Conservation (phyloP, 306 rosid species). For the Lablab purpureus region DNA sequence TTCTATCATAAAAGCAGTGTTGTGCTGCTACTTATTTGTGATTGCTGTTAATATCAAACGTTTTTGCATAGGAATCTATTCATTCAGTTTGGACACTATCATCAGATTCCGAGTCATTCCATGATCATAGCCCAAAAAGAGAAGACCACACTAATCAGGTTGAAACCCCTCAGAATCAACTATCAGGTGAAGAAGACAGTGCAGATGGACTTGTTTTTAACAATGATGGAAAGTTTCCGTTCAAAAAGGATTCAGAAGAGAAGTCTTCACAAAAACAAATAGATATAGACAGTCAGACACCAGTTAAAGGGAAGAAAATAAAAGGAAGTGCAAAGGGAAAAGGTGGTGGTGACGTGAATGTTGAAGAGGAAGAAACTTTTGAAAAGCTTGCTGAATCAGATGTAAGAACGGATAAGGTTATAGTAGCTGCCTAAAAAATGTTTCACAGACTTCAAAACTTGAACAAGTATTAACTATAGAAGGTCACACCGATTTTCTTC, state of each 20-base stretch:
- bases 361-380: slow-evolving; percentile 65
- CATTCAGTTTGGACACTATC: slow-evolving; percentile 66
- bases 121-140: slow-evolving; percentile 49
- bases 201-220: slow-evolving; percentile 49
- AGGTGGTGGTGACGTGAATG: slow-evolving; percentile 55
- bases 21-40: slow-evolving; percentile 21
- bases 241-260: slow-evolving; percentile 58
- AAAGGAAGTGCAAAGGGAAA: slow-evolving; percentile 50
- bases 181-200: slow-evolving; percentile 44
- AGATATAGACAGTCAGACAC: slow-evolving; percentile 46
- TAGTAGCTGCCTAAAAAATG: slow-evolving; percentile 8
- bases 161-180: slow-evolving; percentile 52
- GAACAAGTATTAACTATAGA: slow-evolving; percentile 35
- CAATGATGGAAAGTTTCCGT: slow-evolving; percentile 57
- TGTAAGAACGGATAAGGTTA: slow-evolving; percentile 57
- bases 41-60: slow-evolving; percentile 45
- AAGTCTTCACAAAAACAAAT: slow-evolving; percentile 54
- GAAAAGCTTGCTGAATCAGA: slow-evolving; percentile 63
- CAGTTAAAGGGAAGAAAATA: slow-evolving; percentile 55
- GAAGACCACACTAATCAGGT: slow-evolving; percentile 52
- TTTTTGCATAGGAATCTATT: slow-evolving; percentile 58
- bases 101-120: slow-evolving; percentile 78
- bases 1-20: neutral
- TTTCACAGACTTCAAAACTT: slow-evolving; percentile 20
- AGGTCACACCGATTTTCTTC: slow-evolving; percentile 37